Conservation (phyloP, 805 yeast genomes). For the Debaryomyces hansenii region DNA sequence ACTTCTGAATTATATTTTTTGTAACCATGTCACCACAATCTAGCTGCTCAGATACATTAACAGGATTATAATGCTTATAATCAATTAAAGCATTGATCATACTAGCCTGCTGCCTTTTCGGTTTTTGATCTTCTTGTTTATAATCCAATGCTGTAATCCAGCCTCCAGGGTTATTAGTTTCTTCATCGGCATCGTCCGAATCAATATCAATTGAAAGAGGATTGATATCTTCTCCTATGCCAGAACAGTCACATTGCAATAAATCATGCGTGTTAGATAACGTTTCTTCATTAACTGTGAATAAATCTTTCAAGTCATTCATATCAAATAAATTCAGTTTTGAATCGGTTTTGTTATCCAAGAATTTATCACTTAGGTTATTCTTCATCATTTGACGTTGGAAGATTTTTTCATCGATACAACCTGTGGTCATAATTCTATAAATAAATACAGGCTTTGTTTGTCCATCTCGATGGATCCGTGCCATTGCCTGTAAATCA, state of each 20-base stretch:
- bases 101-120: constrained; percentile 33
- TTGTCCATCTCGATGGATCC: constrained; percentile 95
- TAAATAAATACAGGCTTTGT: constrained; percentile 74
- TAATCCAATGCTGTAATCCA: constrained; percentile 62
- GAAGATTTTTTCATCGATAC: constrained; percentile 90
- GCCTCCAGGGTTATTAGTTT: constrained; percentile 15
- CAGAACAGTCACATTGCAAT: constrained; percentile 62
- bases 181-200: constrained; percentile 12
- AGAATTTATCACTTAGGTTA: constrained; percentile 72
- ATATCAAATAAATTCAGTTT: constrained; percentile 68
- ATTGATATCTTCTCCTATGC: constrained; percentile 43
- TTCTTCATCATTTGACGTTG: constrained; percentile 88
- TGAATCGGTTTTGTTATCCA: constrained; percentile 40
- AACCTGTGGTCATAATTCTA: constrained; percentile 81
- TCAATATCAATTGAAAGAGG: constrained; percentile 12
- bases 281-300: constrained; percentile 53
- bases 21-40: constrained; percentile 32
- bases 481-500: constrained; percentile 92
- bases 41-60: constrained; percentile 3
- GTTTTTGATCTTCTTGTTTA: constrained; percentile 13
- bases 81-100: constrained; percentile 61
- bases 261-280: constrained; percentile 76
- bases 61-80: constrained; percentile 64
- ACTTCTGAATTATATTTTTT: constrained; percentile 20
- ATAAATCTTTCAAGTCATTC: constrained; percentile 72